Conservation (phyloP, 2,329 filamentous ascomycete species). For the Microdochium bolleyi region DNA sequence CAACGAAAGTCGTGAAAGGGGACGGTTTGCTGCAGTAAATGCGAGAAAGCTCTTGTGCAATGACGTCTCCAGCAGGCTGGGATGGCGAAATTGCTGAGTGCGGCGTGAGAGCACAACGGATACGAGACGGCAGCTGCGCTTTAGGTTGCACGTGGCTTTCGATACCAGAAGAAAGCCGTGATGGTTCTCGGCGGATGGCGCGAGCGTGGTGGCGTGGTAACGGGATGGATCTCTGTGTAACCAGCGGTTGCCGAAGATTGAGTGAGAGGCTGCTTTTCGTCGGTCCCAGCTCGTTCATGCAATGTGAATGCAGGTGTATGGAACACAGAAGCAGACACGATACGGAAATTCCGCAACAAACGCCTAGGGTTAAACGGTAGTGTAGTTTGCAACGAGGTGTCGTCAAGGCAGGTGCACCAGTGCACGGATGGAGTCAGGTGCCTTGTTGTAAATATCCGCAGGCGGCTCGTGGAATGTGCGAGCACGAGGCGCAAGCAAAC, state of each 20-base stretch:
- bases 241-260: background rate
- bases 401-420: background rate
- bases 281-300: background rate
- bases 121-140: background rate
- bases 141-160: background rate
- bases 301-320: background rate
- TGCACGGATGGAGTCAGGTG: background rate
- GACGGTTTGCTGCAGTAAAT: too few species aligned
- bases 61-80: too few species aligned
- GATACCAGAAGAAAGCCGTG: background rate
- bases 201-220: background rate
- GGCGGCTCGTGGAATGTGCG: background rate
- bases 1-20: background rate
- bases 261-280: background rate
- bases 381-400: too few species aligned
- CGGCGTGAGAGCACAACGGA: background rate
- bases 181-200: background rate
- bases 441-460: background rate
- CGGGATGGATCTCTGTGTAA: background rate
- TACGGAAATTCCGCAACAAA: too few species aligned
- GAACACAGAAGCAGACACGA: too few species aligned
- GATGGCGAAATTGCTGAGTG: too few species aligned
- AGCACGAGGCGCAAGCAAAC: background rate
- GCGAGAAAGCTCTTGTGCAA: too few species aligned
- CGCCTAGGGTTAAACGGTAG: too few species aligned